Evolutionary conservation across 1,284 basidiomycete genomes (phyloP).

Genomic region (Tylopilus sp.): DNA sequence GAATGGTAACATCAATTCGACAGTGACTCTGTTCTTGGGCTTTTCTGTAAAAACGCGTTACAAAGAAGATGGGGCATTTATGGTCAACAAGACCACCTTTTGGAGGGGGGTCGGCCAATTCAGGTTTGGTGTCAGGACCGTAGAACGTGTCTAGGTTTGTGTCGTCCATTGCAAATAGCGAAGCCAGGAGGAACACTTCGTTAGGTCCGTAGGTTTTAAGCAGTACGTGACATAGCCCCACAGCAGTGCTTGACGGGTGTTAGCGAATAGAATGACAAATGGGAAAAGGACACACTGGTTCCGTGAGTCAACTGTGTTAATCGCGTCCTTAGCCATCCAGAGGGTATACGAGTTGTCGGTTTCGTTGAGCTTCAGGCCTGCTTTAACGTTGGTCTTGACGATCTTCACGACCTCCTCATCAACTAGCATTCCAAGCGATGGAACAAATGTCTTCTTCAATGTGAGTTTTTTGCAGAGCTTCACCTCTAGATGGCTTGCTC

Average conservation of each 20-base stretch:
- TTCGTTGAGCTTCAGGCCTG: constrained; percentile 14
- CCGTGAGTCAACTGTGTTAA: neutral
- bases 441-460: constrained; percentile 25
- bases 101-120: neutral
- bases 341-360: constrained; percentile 6
- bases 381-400: constrained; percentile 5
- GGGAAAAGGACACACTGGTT: constrained; percentile 16
- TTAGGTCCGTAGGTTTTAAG: constrained; percentile 30
- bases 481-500: constrained; percentile 8
- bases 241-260: constrained; percentile 26
- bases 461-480: constrained; percentile 21
- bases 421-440: constrained; percentile 15
- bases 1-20: constrained; percentile 8
- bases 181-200: constrained; percentile 32
- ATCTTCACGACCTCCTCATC: neutral
- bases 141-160: constrained; percentile 15
- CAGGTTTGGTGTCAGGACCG: neutral
- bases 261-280: neutral
- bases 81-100: no score
- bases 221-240: constrained; percentile 32
- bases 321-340: constrained; percentile 17
- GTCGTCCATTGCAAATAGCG: constrained; percentile 25
- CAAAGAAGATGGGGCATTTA: no score
- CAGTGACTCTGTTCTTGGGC: neutral
- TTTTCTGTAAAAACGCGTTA: neutral